These are phyloP conservation scores for Cercospora beticola DNA, from an alignment of 2,329 filamentous ascomycete genomes.

Conservation along the genomic window DNA sequence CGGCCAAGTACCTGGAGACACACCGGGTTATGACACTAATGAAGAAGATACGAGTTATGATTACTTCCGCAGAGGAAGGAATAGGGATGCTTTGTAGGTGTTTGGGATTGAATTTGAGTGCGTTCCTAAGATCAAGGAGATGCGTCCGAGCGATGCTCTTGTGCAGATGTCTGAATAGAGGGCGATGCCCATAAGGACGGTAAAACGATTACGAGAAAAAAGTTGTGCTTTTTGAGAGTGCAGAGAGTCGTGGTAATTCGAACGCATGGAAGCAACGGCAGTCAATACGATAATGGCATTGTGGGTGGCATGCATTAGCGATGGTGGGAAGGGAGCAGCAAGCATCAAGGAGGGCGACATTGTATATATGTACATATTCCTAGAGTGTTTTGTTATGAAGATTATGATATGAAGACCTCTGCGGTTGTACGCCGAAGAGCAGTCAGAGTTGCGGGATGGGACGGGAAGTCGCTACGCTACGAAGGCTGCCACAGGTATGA, in stretches of 20 bases:
- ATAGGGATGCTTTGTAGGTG: slow-evolving; percentile 15
- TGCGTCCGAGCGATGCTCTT: neutral
- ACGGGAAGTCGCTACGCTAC: neutral
- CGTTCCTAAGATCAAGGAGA: neutral
- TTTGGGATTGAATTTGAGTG: too few species aligned
- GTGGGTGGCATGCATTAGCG: neutral
- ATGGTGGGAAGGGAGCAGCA: neutral
- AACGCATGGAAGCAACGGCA: neutral
- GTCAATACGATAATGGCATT: neutral
- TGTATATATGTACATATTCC: neutral
- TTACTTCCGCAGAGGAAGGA: slow-evolving; percentile 39
- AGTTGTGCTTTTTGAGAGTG: neutral
- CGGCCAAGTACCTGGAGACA: slow-evolving; percentile 28
- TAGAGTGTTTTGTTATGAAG: neutral
- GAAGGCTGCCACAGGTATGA: too few species aligned
- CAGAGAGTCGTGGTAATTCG: neutral
- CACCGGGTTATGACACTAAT: slow-evolving; percentile 30
- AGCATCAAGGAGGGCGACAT: neutral
- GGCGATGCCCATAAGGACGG: neutral
- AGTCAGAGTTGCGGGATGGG: neutral
- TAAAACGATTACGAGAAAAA: neutral
- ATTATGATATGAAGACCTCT: neutral
- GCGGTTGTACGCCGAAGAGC: neutral
- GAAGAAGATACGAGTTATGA: slow-evolving; percentile 43
- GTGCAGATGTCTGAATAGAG: neutral